Percentiles rank a stretch among this genome's conserved stretches.
These are phyloP conservation scores for Clitocybe nebularis DNA, from an alignment of 1,284 basidiomycete genomes.

Conservation along the genomic window DNA sequence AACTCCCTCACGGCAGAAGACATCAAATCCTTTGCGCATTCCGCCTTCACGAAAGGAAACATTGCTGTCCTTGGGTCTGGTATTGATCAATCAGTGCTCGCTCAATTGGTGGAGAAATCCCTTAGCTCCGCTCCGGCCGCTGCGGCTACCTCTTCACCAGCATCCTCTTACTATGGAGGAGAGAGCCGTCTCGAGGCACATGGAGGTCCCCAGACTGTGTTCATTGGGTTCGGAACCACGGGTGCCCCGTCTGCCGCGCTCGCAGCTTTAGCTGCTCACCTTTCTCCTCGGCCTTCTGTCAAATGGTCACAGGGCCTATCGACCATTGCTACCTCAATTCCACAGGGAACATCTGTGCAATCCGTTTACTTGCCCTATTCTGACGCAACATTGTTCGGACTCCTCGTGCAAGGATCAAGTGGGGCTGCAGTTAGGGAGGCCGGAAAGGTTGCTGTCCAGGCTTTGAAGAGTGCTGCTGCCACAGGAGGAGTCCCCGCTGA, in stretches of 20 bases:
- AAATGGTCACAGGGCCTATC: conserved; percentile 83
- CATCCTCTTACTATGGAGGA: conserved; percentile 78
- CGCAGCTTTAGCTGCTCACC: conserved; percentile 72
- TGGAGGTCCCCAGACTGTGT: conserved; percentile 67
- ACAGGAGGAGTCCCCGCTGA: conserved; percentile 56
- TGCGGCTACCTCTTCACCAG: conserved; percentile 35
- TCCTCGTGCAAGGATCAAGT: conserved; percentile 66
- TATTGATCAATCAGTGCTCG: conserved; percentile 69
- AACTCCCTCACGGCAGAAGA: conserved; percentile 61
- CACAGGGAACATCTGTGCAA: conserved; percentile 57
- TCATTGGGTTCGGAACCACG: conserved; percentile 77
- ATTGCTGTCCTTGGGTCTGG: conserved; percentile 85
- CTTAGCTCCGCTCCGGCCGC: conserved; percentile 48
- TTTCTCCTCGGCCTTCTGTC: conserved; percentile 69
- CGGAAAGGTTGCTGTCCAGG: conserved; percentile 61
- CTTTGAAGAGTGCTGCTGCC: conserved; percentile 56
- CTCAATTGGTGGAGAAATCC: conserved; percentile 69
- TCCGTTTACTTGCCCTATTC: conserved; percentile 83
- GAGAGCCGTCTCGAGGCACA: conserved; percentile 71
- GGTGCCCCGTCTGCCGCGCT: conserved; percentile 65
- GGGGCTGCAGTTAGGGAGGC: conserved; percentile 60
- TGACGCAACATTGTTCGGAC: conserved; percentile 82
- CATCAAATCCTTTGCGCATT: conserved; percentile 69
- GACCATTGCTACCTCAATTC: conserved; percentile 56
- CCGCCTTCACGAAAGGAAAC: conserved; percentile 74